Evolutionary conservation across 2,329 filamentous ascomycete genomes (phyloP), one percentile per base, ranked within the genome.

Genomic region (Aspergillus pseudonomiae): DNA sequence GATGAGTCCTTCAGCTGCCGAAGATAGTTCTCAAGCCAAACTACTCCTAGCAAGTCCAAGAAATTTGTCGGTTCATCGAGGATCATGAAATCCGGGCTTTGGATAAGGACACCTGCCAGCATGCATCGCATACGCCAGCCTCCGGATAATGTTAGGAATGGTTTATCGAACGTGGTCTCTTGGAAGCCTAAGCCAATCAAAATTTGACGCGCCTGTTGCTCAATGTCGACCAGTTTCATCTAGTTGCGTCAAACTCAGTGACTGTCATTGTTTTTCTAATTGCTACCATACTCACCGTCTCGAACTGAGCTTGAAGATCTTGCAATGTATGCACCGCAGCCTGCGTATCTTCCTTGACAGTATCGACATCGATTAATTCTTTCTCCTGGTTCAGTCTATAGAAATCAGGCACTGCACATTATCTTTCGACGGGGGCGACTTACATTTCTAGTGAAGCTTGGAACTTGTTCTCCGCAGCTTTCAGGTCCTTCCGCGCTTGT

Each of bases 51-150:
- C 0, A 96, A 81, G 71, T 96, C 92, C 1, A 96, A 84, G 73
- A 92, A 96, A 73, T 96, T 96, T 39, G 92, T 96, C 0, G 93
- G 93, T 74, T 96, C 92, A 74, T 96, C 92, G 2, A 96, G 86
- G 57, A 96, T 89, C 63, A 96, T 82, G 2, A 96, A 87, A 68
- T 96, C 92, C 0, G 89, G 86, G 9, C 89, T 86, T 65, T 93
- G 89, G 1, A 92, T 85, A 4, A 96, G 82, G 0, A 88, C 86
- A 3, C 77, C 81, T 2, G 89, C 89, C 0, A 92, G 82, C 63
- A 88, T 82, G 32, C 86, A 87, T 11, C 90, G 85, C 87, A 91
- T 92, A 64, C 83, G 85, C 90, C 90, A 92, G 2, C 90, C 93
- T 7, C 93, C 92, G 0, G 92, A 95, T 2, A 96, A 81, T 41